phyloP scores from a whole-genome alignment of 768 basidiomycete species.

The Dictyophora rubrovolvata region DNA sequence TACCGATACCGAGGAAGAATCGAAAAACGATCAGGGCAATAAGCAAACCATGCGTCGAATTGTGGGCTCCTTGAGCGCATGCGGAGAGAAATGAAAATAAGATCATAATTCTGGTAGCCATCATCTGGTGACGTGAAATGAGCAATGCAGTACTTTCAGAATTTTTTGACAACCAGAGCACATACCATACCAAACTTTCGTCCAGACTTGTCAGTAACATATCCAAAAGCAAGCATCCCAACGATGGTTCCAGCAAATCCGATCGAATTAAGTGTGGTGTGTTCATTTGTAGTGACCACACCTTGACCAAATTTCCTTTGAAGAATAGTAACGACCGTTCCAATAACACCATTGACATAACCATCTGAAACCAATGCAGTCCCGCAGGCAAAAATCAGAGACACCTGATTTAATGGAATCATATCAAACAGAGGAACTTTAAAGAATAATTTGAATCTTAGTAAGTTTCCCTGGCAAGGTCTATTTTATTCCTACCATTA shows the following conservation, averaged over 20 bases:
- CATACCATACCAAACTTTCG: conserved; percentile 79
- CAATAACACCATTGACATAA: conserved; percentile 75
- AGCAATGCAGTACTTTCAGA: not conserved
- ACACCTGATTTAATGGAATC: conserved; percentile 40
- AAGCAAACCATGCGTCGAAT: conserved; percentile 58
- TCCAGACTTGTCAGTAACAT: conserved; percentile 77
- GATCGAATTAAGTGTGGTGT: conserved; percentile 50
- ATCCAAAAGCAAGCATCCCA: conserved; percentile 78
- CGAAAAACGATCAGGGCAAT: conserved; percentile 76
- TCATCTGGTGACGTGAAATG: conserved; percentile 42
- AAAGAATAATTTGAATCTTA: not conserved
- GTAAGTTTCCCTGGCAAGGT: not conserved
- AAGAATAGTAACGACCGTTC: conserved; percentile 51
- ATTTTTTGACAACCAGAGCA: not conserved
- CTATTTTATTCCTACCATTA: not conserved
- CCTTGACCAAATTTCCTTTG: conserved; percentile 57
- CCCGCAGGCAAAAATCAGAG: conserved; percentile 86
- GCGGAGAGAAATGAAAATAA: conserved; percentile 79
- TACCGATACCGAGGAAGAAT: conserved; percentile 81
- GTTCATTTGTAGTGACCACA: conserved; percentile 36
- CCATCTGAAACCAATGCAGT: conserved; percentile 85
- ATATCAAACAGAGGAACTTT: not conserved
- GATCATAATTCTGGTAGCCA: conserved; percentile 73
- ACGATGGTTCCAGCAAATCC: conserved; percentile 78
- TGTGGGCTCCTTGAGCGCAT: conserved; percentile 69